phyloP scores from a whole-genome alignment of 805 yeast genomes.

The Teunomyces kruisii region DNA sequence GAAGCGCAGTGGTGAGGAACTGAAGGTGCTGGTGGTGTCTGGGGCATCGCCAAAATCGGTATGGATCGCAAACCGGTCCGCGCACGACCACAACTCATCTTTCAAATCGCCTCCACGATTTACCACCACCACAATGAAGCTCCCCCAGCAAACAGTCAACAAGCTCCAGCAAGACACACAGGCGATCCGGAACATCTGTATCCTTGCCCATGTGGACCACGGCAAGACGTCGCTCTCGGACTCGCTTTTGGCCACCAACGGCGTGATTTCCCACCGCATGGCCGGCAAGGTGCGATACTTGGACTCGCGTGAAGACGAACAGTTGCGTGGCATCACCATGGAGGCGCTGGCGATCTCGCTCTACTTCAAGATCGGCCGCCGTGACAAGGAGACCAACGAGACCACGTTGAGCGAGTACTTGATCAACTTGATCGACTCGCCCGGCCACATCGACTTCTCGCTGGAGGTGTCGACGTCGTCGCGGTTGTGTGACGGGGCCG shows the following conservation, averaged over 20 bases:
- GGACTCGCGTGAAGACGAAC: conserved; percentile 95
- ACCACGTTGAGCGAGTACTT: conserved; percentile 66
- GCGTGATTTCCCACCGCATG: conserved; percentile 89
- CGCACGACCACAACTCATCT: too few relatives aligned
- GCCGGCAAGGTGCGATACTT: conserved; percentile 94
- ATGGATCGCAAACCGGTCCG: too few relatives aligned
- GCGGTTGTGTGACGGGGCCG: conserved; percentile 94
- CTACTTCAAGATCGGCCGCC: conserved; percentile 70
- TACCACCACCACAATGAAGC: conserved; percentile 37
- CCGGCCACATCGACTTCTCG: conserved; percentile 98
- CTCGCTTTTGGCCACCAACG: conserved; percentile 89
- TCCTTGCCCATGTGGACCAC: conserved; percentile 97
- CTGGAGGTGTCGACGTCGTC: conserved; percentile 97
- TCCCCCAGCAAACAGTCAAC: conserved; percentile 63
- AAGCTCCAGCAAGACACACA: conserved; percentile 68
- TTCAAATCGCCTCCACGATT: too few relatives aligned
- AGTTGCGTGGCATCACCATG: conserved; percentile 95
- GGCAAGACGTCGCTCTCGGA: conserved; percentile 96
- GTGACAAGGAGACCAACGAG: conserved; percentile 22
- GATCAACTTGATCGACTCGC: conserved; percentile 92
- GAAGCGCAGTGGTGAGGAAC: neutral
- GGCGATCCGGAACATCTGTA: conserved; percentile 84
- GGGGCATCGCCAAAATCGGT: too few relatives aligned
- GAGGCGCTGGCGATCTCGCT: conserved; percentile 93
- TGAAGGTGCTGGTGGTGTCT: too few relatives aligned